These are phyloP conservation scores for Podospora appendiculata DNA, from an alignment of 495 filamentous ascomycete genomes.

Conservation along the genomic window DNA sequence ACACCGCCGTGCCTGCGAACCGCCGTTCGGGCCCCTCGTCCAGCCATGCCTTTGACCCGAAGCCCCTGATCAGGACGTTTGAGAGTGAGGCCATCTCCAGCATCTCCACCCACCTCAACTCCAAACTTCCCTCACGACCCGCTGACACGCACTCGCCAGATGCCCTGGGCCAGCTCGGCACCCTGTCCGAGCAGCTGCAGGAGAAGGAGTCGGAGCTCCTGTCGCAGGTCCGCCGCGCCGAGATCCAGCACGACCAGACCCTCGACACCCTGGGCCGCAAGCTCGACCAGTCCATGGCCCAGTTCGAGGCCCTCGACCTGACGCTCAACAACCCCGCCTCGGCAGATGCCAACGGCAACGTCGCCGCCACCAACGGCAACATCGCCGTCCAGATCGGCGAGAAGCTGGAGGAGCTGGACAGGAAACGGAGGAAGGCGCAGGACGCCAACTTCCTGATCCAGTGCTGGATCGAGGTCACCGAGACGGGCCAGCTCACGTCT, in stretches of 20 bases:
- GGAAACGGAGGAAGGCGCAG: constrained; percentile 78
- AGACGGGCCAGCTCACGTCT: constrained; percentile 69
- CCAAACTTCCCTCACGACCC: background rate
- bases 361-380: constrained; percentile 44
- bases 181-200: constrained; percentile 79
- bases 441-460: constrained; percentile 93
- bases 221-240: constrained; percentile 81
- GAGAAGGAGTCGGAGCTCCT: constrained; percentile 81
- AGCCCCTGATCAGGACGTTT: constrained; percentile 92
- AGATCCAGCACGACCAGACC: constrained; percentile 85
- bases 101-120: too few relatives aligned
- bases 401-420: constrained; percentile 85
- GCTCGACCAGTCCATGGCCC: constrained; percentile 81
- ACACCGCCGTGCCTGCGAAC: constrained; percentile 63
- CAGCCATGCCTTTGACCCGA: constrained; percentile 80
- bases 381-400: constrained; percentile 93
- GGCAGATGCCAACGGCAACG: constrained; percentile 11
- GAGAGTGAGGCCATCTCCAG: constrained; percentile 49
- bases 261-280: constrained; percentile 76
- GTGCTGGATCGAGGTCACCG: constrained; percentile 90
- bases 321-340: constrained; percentile 51
- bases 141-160: constrained; percentile 20
- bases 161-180: constrained; percentile 65
- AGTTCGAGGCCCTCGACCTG: constrained; percentile 81
- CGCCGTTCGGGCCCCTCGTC: constrained; percentile 64